Percentiles rank a stretch among this genome's conserved stretches.
Evolutionary conservation across 169 alveolate species (phyloP).

Genomic region (Blepharisma undulans): DNA sequence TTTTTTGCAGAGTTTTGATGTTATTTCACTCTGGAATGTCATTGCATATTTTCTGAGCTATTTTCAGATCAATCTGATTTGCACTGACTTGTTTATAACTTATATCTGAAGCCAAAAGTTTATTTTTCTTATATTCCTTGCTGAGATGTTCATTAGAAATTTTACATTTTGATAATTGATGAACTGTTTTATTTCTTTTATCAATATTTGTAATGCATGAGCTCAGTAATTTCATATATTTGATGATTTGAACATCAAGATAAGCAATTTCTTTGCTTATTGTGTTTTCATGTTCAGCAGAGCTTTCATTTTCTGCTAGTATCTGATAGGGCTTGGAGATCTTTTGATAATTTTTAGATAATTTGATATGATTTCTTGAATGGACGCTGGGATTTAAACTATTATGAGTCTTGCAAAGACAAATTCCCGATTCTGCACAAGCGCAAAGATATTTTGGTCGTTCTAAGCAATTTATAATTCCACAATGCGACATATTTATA

Average conservation of each 20-base stretch:
- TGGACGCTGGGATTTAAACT: not conserved
- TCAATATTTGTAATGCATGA: not conserved
- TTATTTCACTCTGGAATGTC: not conserved
- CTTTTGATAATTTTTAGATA: not conserved
- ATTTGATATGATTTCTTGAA: not conserved
- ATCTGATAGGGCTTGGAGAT: not conserved
- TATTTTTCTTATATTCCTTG: not conserved
- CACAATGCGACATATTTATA: not conserved
- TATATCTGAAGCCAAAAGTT: not conserved
- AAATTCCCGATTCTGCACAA: not conserved
- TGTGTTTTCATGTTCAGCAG: too few relatives aligned
- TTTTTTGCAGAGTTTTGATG: not conserved
- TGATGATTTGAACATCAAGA: not conserved
- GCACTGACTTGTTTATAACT: not conserved
- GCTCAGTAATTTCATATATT: not conserved
- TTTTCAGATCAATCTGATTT: not conserved
- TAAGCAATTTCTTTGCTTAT: not conserved
- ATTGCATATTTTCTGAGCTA: not conserved
- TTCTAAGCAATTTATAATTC: not conserved
- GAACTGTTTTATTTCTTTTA: not conserved
- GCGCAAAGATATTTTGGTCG: not conserved
- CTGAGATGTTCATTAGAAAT: too few relatives aligned
- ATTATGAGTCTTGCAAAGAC: not conserved
- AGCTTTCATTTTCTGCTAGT: not conserved
- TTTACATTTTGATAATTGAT: not conserved